Base-by-base conservation (phyloP, 805 yeast genomes). In the Candida ulmi region DNA sequence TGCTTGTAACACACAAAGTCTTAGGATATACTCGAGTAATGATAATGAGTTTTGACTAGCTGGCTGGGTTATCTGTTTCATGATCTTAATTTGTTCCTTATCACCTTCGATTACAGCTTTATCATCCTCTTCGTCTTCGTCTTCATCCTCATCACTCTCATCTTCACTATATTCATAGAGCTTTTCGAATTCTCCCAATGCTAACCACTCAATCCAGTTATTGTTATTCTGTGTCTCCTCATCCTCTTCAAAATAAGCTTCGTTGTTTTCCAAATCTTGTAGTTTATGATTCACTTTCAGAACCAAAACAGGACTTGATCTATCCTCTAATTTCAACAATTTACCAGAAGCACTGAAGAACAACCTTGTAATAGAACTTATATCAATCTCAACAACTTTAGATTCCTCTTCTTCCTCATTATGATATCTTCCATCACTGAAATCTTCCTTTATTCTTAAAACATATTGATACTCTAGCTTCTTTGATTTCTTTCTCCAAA, bases 331-430 rank as follows among this genome's bases (percentile, higher is more conserved):
- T 36, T 73, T 74, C 21, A 84, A 66, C 16, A 84, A 57, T 39
- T 71, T 71, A 0, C 90, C 91, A 5, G 87, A 79, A 3, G 83
- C 84, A 43, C 80, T 76, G 56, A 81, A 84, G 47, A 80, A 84
- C 34, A 83, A 56, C 40, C 77, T 66, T 4, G 68, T 58, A 3
- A 84, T 65, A 4, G 61, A 50, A 13, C 62, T 52, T 4, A 80
- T 52, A 31, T 69, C 64, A 35, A 72, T 50, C 2, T 41, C 40
- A 13, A 66, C 55, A 1, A 41, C 39, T 21, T 60, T 57, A 0
- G 75, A 71, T n/a, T 62, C 24, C 9, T 21, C 74, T 12, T 63
- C 69, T 7, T 69, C 73, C 5, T 62, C 66, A 12, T 83, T 85
- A 52, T 84, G 95, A 51, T 81, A 84, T 39, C 91, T 61, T 0